phyloP scores from a whole-genome alignment of 2,329 filamentous ascomycete species.

The Aspergillus bombycis region DNA sequence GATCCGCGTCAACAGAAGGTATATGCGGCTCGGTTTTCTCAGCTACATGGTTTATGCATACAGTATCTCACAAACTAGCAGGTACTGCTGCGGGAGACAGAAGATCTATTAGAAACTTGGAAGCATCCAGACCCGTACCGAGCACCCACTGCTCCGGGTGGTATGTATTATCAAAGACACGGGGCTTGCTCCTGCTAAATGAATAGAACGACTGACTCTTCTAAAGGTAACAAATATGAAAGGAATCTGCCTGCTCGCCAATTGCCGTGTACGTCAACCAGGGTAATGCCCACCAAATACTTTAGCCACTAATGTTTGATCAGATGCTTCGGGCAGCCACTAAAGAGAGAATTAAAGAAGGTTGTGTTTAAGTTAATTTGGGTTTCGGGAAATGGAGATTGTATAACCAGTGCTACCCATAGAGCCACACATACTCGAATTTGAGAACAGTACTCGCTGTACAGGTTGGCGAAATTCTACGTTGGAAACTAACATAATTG shows the following conservation, averaged over 20 bases:
- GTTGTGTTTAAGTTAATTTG: not conserved
- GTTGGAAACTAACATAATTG: not conserved
- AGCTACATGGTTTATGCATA: not conserved
- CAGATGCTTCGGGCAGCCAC: conserved; percentile 19
- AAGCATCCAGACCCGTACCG: conserved; percentile 96
- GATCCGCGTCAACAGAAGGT: conserved; percentile 88
- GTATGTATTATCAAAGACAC: conserved; percentile 53
- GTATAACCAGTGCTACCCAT: not conserved
- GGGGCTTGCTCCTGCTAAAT: not conserved
- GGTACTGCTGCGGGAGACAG: conserved; percentile 84
- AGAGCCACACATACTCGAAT: not conserved
- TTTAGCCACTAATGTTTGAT: conserved; percentile 7
- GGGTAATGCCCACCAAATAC: not conserved
- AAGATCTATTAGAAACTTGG: conserved; percentile 86
- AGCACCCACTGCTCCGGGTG: conserved; percentile 88
- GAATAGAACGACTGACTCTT: conserved; percentile 20
- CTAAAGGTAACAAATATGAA: conserved; percentile 88
- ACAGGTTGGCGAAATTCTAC: not conserved
- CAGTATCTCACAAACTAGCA: conserved; percentile 43
- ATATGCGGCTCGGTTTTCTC: conserved; percentile 33
- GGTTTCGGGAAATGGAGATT: not conserved
- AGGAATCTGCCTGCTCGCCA: conserved; percentile 82
- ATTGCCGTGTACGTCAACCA: conserved; percentile 71
- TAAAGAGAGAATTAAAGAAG: not conserved
- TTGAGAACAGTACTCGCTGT: not conserved